phyloP scores from a whole-genome alignment of 352 stramenopile species.

The Globisporangium parvum region DNA sequence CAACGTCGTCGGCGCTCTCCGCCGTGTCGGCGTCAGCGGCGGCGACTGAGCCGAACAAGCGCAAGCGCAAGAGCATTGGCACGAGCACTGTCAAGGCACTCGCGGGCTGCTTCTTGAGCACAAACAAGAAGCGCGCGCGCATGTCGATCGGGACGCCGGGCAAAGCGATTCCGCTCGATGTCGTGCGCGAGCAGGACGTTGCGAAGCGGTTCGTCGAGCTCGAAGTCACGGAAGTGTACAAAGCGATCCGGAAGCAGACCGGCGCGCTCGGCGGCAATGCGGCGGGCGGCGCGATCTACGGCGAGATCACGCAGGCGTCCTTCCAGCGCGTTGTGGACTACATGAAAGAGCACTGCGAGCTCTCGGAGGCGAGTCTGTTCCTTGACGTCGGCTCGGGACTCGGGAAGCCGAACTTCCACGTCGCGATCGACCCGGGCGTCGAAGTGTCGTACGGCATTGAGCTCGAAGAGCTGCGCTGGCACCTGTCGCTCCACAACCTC shows the following conservation, averaged over 20 bases:
- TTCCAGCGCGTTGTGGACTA: constrained; percentile 97
- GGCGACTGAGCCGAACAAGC: constrained; percentile 13
- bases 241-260: constrained; percentile 91
- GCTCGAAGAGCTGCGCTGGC: constrained; percentile 93
- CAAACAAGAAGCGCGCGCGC: constrained; percentile 50
- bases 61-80: constrained; percentile 52
- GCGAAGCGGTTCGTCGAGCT: constrained; percentile 73
- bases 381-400: constrained; percentile 96
- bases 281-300: constrained; percentile 95
- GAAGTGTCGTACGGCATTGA: constrained; percentile 95
- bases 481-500: constrained; percentile 92
- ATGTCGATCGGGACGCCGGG: constrained; percentile 62
- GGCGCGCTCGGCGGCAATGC: constrained; percentile 93
- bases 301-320: constrained; percentile 94
- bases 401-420: constrained; percentile 97
- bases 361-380: constrained; percentile 88
- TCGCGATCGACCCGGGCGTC: constrained; percentile 93
- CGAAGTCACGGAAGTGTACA: constrained; percentile 88
- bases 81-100: constrained; percentile 22
- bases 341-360: constrained; percentile 89
- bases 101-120: constrained; percentile 11
- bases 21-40: background rate
- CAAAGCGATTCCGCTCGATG: constrained; percentile 64
- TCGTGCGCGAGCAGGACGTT: constrained; percentile 52
- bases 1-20: background rate